Conservation (phyloP, 768 basidiomycete genomes). For the Psilocybe sp. region DNA sequence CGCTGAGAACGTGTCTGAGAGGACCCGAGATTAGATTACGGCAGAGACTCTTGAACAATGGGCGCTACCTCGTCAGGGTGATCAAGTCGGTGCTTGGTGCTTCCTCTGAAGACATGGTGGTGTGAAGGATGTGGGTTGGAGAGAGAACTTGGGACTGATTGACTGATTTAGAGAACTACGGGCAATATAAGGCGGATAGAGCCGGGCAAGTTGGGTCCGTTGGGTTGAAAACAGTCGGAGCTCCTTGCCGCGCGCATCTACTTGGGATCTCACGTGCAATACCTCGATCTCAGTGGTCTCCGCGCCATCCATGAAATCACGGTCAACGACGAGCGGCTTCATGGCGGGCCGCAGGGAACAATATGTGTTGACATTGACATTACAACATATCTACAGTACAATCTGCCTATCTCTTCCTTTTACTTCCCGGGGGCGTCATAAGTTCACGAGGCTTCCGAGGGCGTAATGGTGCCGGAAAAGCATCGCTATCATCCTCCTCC, state of each 20-base stretch:
- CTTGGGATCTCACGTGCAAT: no score
- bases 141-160: slow-evolving; percentile 7
- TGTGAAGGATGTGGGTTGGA: slow-evolving; percentile 19
- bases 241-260: background rate
- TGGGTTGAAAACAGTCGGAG: background rate
- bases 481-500: slow-evolving; percentile 71
- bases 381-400: slow-evolving; percentile 11
- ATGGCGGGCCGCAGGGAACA: background rate
- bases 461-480: slow-evolving; percentile 71
- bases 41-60: background rate
- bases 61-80: slow-evolving; percentile 81
- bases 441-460: slow-evolving; percentile 62
- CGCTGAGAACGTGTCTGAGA: slow-evolving; percentile 79
- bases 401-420: slow-evolving; percentile 59
- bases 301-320: background rate
- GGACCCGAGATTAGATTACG: slow-evolving; percentile 8
- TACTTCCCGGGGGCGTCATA: slow-evolving; percentile 43
- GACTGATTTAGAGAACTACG: slow-evolving; percentile 6
- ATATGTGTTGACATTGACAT: background rate
- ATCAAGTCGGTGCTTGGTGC: slow-evolving; percentile 83
- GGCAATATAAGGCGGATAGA: slow-evolving; percentile 16
- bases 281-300: background rate
- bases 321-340: background rate
- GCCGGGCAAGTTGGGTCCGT: slow-evolving; percentile 16
- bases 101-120: slow-evolving; percentile 54